These are phyloP conservation scores for Trichophyton mentagrophytes DNA, from an alignment of 2,329 filamentous ascomycete species.

Conservation along the genomic window DNA sequence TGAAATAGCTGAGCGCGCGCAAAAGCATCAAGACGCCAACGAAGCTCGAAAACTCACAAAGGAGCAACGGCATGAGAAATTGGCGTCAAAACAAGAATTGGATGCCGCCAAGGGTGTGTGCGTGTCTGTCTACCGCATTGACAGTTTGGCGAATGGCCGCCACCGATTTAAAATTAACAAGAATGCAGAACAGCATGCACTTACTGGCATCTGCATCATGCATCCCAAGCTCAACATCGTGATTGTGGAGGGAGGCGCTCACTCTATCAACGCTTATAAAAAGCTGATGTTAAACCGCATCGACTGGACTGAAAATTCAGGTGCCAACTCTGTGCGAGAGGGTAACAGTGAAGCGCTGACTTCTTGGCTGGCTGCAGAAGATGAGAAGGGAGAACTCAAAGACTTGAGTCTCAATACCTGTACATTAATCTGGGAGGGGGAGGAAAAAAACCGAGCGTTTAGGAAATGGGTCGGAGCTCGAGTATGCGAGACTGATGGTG, in stretches of 20 bases:
- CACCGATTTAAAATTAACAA: slow-evolving; percentile 87
- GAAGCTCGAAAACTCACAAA: slow-evolving; percentile 78
- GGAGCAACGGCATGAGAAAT: slow-evolving; percentile 74
- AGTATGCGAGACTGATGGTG: slow-evolving; percentile 83
- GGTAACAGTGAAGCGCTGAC: slow-evolving; percentile 51
- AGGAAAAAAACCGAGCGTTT: slow-evolving; percentile 67
- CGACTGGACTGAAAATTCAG: slow-evolving; percentile 83
- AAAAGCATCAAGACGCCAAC: slow-evolving; percentile 66
- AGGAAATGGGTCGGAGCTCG: slow-evolving; percentile 71
- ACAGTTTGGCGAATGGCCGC: slow-evolving; percentile 78
- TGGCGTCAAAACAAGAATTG: slow-evolving; percentile 67
- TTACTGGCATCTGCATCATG: slow-evolving; percentile 85
- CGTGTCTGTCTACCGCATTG: slow-evolving; percentile 78
- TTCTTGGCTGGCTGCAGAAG: slow-evolving; percentile 64
- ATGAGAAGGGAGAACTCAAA: slow-evolving; percentile 64
- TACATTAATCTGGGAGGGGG: slow-evolving; percentile 77
- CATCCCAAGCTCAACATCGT: slow-evolving; percentile 80
- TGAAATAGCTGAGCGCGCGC: slow-evolving; percentile 76
- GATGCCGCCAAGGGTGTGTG: slow-evolving; percentile 79
- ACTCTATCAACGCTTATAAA: slow-evolving; percentile 72
- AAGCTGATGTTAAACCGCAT: slow-evolving; percentile 91
- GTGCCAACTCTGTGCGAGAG: slow-evolving; percentile 46
- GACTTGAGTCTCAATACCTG: slow-evolving; percentile 75
- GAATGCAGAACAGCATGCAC: slow-evolving; percentile 77
- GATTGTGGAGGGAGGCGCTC: slow-evolving; percentile 78